Evolutionary conservation across 2,329 filamentous ascomycete species (phyloP).

Genomic region (Alternaria dauci): DNA sequence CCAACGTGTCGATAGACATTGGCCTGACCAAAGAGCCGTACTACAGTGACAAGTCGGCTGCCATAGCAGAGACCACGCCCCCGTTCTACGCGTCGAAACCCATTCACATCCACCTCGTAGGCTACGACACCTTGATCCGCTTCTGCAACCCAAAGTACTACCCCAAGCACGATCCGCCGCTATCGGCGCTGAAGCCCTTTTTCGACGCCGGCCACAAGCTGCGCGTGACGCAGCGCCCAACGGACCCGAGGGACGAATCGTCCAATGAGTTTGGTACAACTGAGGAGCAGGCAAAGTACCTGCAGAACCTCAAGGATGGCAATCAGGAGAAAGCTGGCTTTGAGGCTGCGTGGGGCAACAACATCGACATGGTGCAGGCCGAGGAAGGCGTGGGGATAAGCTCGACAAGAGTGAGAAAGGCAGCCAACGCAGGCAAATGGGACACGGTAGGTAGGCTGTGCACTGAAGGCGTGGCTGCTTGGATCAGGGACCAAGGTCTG

Average conservation of each 20-base stretch:
- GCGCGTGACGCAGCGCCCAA: conserved; percentile 69
- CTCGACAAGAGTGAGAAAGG: conserved; percentile 69
- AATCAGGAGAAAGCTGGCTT: conserved; percentile 64
- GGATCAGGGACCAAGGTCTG: conserved; percentile 65
- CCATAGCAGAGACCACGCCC: conserved; percentile 59
- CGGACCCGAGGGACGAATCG: conserved; percentile 44
- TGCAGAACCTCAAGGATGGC: conserved; percentile 59
- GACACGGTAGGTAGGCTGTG: conserved; percentile 63
- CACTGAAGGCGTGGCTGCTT: conserved; percentile 63
- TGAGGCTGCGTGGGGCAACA: conserved; percentile 64
- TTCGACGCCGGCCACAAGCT: conserved; percentile 67
- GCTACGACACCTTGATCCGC: conserved; percentile 78
- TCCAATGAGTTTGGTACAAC: conserved; percentile 67
- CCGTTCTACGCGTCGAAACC: conserved; percentile 49
- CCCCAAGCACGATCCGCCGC: conserved; percentile 55
- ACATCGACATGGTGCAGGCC: conserved; percentile 68
- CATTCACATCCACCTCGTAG: conserved; percentile 72
- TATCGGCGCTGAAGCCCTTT: conserved; percentile 67
- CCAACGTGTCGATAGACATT: conserved; percentile 63
- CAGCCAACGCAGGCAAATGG: conserved; percentile 60
- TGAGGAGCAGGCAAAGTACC: conserved; percentile 63
- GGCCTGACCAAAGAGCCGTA: conserved; percentile 76
- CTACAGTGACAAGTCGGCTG: conserved; percentile 74
- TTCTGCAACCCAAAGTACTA: conserved; percentile 80
- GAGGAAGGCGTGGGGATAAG: conserved; percentile 60